phyloP scores from a whole-genome alignment of 768 basidiomycete genomes.

The Rhodotorula taiwanensis region DNA sequence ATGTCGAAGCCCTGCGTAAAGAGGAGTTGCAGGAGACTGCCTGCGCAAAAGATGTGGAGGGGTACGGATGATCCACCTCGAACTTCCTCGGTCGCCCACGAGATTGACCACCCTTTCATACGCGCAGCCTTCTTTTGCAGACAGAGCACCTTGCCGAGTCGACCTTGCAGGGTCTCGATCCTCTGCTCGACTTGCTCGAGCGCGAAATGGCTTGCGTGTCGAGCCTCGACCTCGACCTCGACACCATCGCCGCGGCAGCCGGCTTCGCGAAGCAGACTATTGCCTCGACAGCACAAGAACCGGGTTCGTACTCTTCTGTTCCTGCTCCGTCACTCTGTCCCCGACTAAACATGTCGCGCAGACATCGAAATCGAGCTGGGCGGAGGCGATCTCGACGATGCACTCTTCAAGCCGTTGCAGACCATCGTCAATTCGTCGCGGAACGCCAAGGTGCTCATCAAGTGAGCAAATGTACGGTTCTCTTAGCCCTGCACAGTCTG shows the following conservation, averaged over 20 bases:
- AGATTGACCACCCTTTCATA: neutral
- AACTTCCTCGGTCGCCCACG: fast-evolving
- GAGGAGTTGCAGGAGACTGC: conserved; percentile 93
- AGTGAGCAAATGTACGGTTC: conserved; percentile 9
- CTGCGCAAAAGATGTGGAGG: conserved; percentile 79
- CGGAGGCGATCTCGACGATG: conserved; percentile 64
- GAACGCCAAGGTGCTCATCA: conserved; percentile 55
- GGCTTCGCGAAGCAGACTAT: conserved; percentile 84
- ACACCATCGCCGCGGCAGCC: conserved; percentile 86
- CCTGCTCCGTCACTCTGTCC: neutral
- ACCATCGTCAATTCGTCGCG: conserved; percentile 73
- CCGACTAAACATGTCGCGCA: conserved; percentile 40
- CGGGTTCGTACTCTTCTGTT: conserved; percentile 51
- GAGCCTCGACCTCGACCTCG: conserved; percentile 82
- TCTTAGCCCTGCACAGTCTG: no score
- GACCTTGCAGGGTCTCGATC: conserved; percentile 69
- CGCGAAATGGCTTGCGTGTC: conserved; percentile 74
- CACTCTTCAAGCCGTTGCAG: conserved; percentile 74
- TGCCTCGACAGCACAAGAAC: conserved; percentile 63
- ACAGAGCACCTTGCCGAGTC: conserved; percentile 87
- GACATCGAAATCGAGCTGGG: conserved; percentile 69
- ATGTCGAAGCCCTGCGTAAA: conserved; percentile 70
- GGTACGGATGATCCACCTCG: conserved; percentile 53
- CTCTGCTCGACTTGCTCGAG: conserved; percentile 71
- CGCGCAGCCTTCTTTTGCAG: conserved; percentile 72